A percentile compares a stretch with the other conserved stretches of the same genome.
Conservation (phyloP, 768 basidiomycete genomes). For the Tulasnella sp. region DNA sequence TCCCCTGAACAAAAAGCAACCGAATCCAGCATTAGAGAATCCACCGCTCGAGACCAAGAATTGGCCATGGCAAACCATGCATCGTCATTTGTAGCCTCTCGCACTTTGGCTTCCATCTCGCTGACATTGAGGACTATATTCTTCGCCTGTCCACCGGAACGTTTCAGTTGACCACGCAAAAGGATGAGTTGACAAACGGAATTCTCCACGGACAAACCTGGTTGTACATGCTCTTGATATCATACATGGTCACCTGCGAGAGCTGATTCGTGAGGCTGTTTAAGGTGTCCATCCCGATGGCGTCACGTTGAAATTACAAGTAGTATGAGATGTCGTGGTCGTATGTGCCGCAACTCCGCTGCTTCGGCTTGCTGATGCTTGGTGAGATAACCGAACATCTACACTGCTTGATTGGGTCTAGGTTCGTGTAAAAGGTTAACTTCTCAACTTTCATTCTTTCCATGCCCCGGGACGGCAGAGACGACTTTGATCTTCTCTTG, state of each 20-base stretch:
- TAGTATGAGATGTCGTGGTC: too few relatives aligned
- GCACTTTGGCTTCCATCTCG: constrained; percentile 95
- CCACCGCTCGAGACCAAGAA: not conserved
- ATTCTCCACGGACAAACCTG: constrained; percentile 42
- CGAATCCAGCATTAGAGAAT: not conserved
- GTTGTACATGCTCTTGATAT: constrained; percentile 89
- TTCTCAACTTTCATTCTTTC: too few relatives aligned
- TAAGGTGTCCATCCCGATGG: constrained; percentile 57
- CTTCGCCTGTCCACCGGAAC: constrained; percentile 53
- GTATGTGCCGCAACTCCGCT: too few relatives aligned
- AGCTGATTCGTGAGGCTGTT: constrained; percentile 64
- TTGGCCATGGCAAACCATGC: constrained; percentile 58
- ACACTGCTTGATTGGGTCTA: too few relatives aligned
- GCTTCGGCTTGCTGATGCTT: too few relatives aligned
- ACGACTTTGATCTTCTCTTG: too few relatives aligned
- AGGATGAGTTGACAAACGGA: not conserved
- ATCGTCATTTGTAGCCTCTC: constrained; percentile 95
- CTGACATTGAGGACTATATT: constrained; percentile 93
- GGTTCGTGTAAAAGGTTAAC: too few relatives aligned
- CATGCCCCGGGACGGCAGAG: too few relatives aligned
- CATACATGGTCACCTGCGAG: constrained; percentile 80
- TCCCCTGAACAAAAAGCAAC: constrained; percentile 47
- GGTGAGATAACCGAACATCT: too few relatives aligned
- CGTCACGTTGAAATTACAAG: too few relatives aligned
- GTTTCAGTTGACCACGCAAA: not conserved